Evolutionary conservation across 1,284 basidiomycete genomes (phyloP).

Genomic region (Heterobasidion irregulare): DNA sequence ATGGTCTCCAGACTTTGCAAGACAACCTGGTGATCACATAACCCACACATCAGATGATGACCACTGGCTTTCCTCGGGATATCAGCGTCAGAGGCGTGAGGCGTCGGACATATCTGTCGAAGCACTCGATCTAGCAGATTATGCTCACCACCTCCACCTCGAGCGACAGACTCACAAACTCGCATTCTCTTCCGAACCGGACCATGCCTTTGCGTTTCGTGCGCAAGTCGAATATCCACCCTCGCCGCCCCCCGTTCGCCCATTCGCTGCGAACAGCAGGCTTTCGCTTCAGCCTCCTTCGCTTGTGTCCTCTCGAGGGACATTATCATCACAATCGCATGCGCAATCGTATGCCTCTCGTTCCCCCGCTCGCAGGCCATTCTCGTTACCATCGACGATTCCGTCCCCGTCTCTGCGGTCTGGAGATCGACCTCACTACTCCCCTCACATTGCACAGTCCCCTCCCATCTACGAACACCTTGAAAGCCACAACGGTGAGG

Average conservation of each 20-base stretch:
- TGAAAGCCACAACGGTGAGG: background rate
- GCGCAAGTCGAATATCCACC: conserved; percentile 25
- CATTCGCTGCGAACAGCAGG: conserved; percentile 24
- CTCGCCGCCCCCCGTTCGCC: conserved; percentile 27
- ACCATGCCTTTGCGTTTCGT: conserved; percentile 16
- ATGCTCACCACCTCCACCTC: conserved; percentile 27
- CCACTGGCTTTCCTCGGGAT: conserved; percentile 11
- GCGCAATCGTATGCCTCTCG: conserved; percentile 21
- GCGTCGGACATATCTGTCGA: conserved; percentile 58
- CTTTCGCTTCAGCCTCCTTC: conserved; percentile 32
- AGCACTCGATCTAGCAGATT: conserved; percentile 64
- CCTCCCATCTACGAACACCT: conserved; percentile 14
- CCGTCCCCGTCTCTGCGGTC: conserved; percentile 14
- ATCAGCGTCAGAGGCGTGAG: conserved; percentile 28
- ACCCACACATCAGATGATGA: background rate
- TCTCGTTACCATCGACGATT: conserved; percentile 36
- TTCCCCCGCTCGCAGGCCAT: conserved; percentile 27
- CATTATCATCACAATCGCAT: conserved; percentile 29
- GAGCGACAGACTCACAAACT: conserved; percentile 26
- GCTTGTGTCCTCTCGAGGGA: conserved; percentile 36
- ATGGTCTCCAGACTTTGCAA: conserved; percentile 49
- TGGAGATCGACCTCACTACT: conserved; percentile 6
- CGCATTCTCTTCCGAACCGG: conserved; percentile 9
- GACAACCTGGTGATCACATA: background rate
- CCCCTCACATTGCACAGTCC: conserved; percentile 13